Percentiles rank a stretch among this genome's conserved stretches.
These are phyloP conservation scores for Dictyostelium gargantuum DNA, from an alignment of 208 protist genomes.

Conservation along the genomic window DNA sequence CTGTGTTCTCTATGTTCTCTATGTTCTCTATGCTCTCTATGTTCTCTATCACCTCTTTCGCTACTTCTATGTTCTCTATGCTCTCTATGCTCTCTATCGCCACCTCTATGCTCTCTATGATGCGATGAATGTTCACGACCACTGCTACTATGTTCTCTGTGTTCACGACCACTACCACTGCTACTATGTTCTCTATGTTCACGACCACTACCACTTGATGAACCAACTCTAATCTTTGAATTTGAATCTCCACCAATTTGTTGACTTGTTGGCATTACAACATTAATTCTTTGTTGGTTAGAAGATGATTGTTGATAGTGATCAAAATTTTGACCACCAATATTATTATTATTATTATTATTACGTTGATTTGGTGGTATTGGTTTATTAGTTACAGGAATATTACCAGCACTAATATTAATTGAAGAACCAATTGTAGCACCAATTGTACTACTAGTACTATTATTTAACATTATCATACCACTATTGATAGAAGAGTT, in stretches of 20 bases:
- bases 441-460: conserved; percentile 14
- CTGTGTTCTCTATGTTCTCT: not conserved
- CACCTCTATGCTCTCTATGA: not conserved
- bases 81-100: not conserved
- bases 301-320: not conserved
- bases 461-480: not conserved
- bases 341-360: not conserved
- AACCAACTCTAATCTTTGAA: conserved; percentile 1
- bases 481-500: not conserved
- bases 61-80: not conserved
- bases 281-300: not conserved
- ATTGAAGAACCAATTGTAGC: conserved; percentile 1
- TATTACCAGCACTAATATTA: not conserved
- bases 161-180: not conserved
- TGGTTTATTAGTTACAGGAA: not conserved
- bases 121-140: not conserved
- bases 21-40: not conserved
- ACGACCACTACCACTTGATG: not conserved
- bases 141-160: not conserved
- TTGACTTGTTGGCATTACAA: not conserved
- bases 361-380: not conserved
- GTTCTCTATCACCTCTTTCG: not conserved
- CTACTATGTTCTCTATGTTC: not conserved
- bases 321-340: too few relatives aligned
- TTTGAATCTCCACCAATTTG: not conserved